Base-by-base conservation (phyloP, 805 yeast genomes). In the Starmera caribaea region DNA sequence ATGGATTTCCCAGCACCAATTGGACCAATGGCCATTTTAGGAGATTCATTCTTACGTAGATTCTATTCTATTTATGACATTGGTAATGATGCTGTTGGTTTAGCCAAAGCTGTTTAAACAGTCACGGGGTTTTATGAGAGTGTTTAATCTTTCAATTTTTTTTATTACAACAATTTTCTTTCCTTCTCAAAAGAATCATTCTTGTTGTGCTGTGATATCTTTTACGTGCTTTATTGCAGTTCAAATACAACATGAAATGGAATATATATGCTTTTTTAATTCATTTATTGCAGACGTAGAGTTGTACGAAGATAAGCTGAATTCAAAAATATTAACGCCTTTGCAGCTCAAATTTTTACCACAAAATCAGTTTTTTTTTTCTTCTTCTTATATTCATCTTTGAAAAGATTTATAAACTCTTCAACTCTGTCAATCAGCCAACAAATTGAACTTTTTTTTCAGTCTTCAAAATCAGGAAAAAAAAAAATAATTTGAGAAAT, bases 1-100 rank as follows among this genome's bases (percentile, higher is more conserved):
- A 78, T 92, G 90, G 98, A 92, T 61, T 77, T 92, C 79, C 97
- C 97, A 39, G 86, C 80, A 55, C 97, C 97, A 46, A 81, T 90
- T 55, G 97, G 97, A 44, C 97, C 96, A 50, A 66, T 92, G 66
- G 95, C 97, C 42, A 90, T 92, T 55, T 69, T 92, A 51, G 98
- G 98, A 59, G 98, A 92, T 59, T 90, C 97, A 13, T 92, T 92
- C 81, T 76, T 92, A 67, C 86, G 98, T 72, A 83, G 73, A 59
- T 90, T 79, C 72, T 92, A 92, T 74, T 87, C 97, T 17, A 75
- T 92, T 50, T 92, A 92, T 66, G 97, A 92, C 62, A 62, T 90
- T 55, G 87, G 85, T 57, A 77, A 79, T 63, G 71, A 90, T 61
- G 94, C 96, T 38, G 97, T 92, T 56, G 97, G 97, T 54, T 79